These are phyloP conservation scores for Anthracocystis panici-leucophaei DNA, from an alignment of 1,284 basidiomycete species.

Conservation along the genomic window DNA sequence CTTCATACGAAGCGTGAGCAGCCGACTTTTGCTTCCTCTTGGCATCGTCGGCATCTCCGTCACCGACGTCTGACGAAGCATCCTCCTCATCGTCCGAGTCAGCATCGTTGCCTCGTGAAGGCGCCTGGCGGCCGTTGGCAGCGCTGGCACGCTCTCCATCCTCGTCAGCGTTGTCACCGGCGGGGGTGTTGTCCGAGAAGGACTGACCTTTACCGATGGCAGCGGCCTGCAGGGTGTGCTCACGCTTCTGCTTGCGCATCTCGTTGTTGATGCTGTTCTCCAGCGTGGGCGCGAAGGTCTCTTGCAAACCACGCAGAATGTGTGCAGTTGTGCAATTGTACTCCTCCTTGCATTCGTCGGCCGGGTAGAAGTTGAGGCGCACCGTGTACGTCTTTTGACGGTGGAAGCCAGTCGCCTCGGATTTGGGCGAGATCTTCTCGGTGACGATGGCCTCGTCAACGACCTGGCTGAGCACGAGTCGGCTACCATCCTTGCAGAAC, in stretches of 20 bases:
- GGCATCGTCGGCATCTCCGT: constrained; percentile 80
- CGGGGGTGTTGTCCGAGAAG: constrained; percentile 74
- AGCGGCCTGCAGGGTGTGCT: constrained; percentile 82
- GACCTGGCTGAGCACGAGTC: constrained; percentile 87
- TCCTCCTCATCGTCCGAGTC: constrained; percentile 61
- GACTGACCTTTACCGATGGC: constrained; percentile 77
- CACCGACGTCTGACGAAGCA: constrained; percentile 71
- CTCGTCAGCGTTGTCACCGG: constrained; percentile 53
- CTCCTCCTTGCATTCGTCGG: constrained; percentile 84
- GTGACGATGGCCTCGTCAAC: constrained; percentile 86
- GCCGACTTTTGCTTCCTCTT: constrained; percentile 77
- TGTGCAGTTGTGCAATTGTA: constrained; percentile 83
- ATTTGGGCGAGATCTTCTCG: constrained; percentile 81
- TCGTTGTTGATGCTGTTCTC: constrained; percentile 88
- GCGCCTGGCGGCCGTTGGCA: constrained; percentile 23
- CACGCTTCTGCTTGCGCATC: constrained; percentile 85
- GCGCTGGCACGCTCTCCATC: constrained; percentile 74
- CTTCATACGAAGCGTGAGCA: constrained; percentile 80
- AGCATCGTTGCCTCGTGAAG: constrained; percentile 38
- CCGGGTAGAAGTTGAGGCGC: constrained; percentile 86
- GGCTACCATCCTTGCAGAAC: constrained; percentile 92
- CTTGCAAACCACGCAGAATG: constrained; percentile 80
- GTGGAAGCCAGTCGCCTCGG: constrained; percentile 72
- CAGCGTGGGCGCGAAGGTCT: constrained; percentile 83
- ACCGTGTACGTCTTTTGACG: constrained; percentile 87